Evolutionary conservation across 257 asterid species (phyloP), one percentile per base, ranked within the genome.

Genomic region (Craterostigma plantagineum): DNA sequence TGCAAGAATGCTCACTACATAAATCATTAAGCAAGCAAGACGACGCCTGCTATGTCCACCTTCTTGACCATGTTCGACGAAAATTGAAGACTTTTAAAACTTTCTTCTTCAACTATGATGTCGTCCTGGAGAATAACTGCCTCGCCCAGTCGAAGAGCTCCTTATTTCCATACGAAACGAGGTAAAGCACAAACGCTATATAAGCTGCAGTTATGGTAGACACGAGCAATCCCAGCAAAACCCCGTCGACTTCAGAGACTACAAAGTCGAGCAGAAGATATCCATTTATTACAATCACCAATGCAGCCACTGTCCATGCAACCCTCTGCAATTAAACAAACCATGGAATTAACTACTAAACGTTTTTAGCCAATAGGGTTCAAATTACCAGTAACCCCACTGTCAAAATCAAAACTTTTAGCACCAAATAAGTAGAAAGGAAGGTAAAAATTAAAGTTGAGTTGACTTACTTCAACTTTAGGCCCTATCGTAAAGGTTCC

Each of bases 21-120:
- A 23, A 23, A 23, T n/a, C n/a, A n/a, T n/a, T n/a, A n/a, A n/a
- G n/a, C n/a, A n/a, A n/a, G n/a, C n/a, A n/a, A n/a, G n/a, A n/a
- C n/a, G n/a, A n/a, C n/a, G n/a, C n/a, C 30, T 23, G 30, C 30
- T 23, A 23, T 23, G 30, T 23, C 6, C 6, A n/a, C n/a, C n/a
- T n/a, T n/a, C 99, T 8, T 82, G 53, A 30, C 95, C 99, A 95
- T 95, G 83, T 55, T 82, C 71, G 60, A 82, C 83, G 7, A 90
- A 87, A 52, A 90, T 77, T 9, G 99, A 95, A 34, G 83, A 59
- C 11, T 77, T 8, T 17, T 95, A 95, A 8, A 93, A 95, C 17
- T 95, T 95, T 43, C 79, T 74, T 55, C 77, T 90, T 43, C 77
- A 92, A 61, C 79, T 73, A 10, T 82, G 84, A 67, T 74, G 83